These are phyloP conservation scores for Ceratocystis albifundus DNA, from an alignment of 2,329 filamentous ascomycete species.

Conservation along the genomic window DNA sequence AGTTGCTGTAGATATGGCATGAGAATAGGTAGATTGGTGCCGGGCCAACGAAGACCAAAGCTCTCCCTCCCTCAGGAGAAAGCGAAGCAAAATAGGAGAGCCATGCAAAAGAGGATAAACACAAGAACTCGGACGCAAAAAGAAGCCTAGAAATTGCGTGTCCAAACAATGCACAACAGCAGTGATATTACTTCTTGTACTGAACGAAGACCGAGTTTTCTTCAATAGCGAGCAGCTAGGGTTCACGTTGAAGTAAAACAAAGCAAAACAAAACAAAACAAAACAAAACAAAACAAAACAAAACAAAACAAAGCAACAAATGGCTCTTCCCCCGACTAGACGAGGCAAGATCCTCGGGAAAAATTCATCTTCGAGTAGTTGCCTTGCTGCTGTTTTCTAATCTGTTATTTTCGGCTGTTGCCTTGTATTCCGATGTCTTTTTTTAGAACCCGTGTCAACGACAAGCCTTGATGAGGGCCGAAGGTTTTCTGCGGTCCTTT, in stretches of 20 bases:
- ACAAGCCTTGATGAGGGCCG: too few relatives aligned
- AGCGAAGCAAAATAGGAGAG: neutral
- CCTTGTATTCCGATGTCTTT: neutral
- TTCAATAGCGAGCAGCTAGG: too few relatives aligned
- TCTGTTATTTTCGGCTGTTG: neutral
- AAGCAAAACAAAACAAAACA: constrained; percentile 7
- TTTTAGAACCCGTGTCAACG: neutral
- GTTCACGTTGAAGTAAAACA: neutral
- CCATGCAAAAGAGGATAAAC: neutral
- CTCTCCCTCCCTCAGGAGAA: neutral
- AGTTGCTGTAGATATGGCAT: constrained; percentile 11
- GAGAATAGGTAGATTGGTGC: neutral
- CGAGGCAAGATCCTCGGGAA: neutral
- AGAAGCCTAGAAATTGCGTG: neutral
- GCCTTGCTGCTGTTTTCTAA: neutral
- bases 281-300: constrained; percentile 2
- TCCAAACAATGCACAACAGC: too few relatives aligned
- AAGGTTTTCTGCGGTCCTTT: neutral
- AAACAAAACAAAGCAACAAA: neutral
- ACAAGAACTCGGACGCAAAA: neutral
- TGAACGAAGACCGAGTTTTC: too few relatives aligned
- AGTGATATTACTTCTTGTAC: too few relatives aligned
- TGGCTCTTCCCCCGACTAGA: neutral
- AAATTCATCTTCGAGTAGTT: constrained; percentile 9
- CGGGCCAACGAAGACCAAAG: neutral